Base-by-base conservation (phyloP, 2,329 filamentous ascomycete genomes). In the Colletotrichum theobromicola region DNA sequence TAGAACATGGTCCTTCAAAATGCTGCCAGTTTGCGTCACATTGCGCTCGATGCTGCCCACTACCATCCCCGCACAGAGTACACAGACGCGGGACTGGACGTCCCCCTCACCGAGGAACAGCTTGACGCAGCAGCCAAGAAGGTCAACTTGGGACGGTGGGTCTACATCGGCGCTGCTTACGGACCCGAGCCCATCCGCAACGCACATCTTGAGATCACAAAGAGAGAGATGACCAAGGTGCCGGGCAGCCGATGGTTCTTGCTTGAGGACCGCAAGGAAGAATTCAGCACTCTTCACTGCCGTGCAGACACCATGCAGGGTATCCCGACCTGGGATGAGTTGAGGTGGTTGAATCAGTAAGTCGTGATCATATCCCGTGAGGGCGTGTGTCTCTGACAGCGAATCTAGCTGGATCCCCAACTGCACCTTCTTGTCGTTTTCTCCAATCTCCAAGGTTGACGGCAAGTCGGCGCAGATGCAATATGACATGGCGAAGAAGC, bases 141-240 rank as follows among this genome's bases (percentile, higher is more conserved):
- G 70, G 82, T 87, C 21, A 72, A 77, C 37, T 79, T 87, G 4
- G 85, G 85, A 16, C 80, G 84, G 2, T 88, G 86, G 86, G 85
- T 86, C 76, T 87, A 87, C 75, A 87, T 88, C 71, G 86, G 86
- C 9, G 84, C 85, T 4, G 80, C 83, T 3, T 83, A 85, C 72
- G 79, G 80, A 4, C 78, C 79, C 2, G 75, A 78, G 1, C 67
- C 77, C 2, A 77, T 80, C 21, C 80, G 81, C 18, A 69, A 81
- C 7, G 79, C 77, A 12, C 67, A 67, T 46, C 57, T 72, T 16
- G 61, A 69, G 8, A 70, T 61, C 30, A 73, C 71, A 21, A 70
- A 74, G 65, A 42, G 53, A 7, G 64, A 69, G 42, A 72, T 72
- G 68, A 62, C 72, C 13, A 74, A 72, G 42, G 68, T 72, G 16